Evolutionary conservation across 208 protist genomes (phyloP).

Genomic region (Lotmaria passim): DNA sequence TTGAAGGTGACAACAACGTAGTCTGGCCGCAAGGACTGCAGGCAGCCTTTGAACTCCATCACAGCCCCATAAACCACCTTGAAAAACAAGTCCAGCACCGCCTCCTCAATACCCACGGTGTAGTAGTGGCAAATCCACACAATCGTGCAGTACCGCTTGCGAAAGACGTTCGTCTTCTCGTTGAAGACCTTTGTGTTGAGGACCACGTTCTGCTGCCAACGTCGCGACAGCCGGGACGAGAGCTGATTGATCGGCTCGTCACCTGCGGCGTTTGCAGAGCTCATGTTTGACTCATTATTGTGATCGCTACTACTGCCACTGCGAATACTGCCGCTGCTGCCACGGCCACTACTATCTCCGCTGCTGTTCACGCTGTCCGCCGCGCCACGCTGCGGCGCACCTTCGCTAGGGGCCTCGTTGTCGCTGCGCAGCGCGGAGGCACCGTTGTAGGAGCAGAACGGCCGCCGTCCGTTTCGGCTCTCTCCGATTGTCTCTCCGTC

Average conservation of each 20-base stretch:
- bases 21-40: slow-evolving; percentile 54
- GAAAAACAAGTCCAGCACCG: slow-evolving; percentile 22
- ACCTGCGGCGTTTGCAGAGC: neutral
- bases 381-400: no score
- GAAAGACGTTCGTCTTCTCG: slow-evolving; percentile 61
- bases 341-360: neutral
- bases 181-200: slow-evolving; percentile 65
- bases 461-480: neutral
- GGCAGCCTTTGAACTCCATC: slow-evolving; percentile 42
- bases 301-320: no score
- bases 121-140: slow-evolving; percentile 40
- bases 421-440: no score
- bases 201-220: slow-evolving; percentile 29
- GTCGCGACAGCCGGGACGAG: neutral
- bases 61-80: slow-evolving; percentile 19
- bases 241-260: neutral
- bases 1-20: slow-evolving; percentile 60
- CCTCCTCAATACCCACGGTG: slow-evolving; percentile 23
- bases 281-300: neutral
- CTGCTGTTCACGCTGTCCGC: neutral
- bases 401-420: no score
- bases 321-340: neutral
- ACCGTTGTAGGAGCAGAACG: no score
- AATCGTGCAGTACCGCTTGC: slow-evolving; percentile 51
- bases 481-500: neutral